A percentile compares a stretch with the other conserved stretches of the same genome.
Evolutionary conservation across 192 early-diverging fungal genomes (phyloP).

Genomic region (Backusella liffmaniae): DNA sequence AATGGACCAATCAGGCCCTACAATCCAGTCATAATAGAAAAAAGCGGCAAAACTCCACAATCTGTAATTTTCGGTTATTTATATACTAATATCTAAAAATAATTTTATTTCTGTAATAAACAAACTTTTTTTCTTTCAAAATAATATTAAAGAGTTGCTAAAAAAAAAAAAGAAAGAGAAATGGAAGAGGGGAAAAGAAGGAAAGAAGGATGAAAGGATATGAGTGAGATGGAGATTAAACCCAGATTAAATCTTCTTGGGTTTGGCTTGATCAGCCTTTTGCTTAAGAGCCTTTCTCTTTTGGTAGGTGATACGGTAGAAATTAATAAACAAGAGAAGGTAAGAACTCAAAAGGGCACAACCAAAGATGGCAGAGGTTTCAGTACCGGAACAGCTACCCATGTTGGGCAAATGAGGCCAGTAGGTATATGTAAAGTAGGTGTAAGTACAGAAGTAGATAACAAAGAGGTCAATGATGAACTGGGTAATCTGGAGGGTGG

Average conservation of each 20-base stretch:
- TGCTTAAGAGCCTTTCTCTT: conserved; percentile 42
- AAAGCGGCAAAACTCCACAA: not conserved
- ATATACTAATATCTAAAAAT: not conserved
- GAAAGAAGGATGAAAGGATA: not conserved
- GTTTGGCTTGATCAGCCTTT: conserved; percentile 14
- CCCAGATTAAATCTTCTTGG: conserved; percentile 18
- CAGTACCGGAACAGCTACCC: conserved; percentile 71
- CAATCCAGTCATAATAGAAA: not conserved
- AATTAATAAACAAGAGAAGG: conserved; percentile 83
- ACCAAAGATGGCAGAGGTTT: conserved; percentile 76
- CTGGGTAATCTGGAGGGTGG: conserved; percentile 85
- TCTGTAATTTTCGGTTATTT: not conserved
- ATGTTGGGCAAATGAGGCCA: conserved; percentile 55
- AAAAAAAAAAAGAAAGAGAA: not conserved
- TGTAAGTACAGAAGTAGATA: conserved; percentile 85
- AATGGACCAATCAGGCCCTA: not conserved
- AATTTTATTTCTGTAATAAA: not conserved
- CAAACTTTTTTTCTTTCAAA: not conserved
- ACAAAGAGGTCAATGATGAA: conserved; percentile 83
- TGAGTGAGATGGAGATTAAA: not conserved
- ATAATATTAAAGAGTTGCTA: not conserved
- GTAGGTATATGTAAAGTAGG: conserved; percentile 70
- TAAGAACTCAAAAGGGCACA: conserved; percentile 74
- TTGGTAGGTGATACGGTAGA: conserved; percentile 80
- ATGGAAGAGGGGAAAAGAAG: not conserved